These are phyloP conservation scores for Papiliotrema fonsecae DNA, from an alignment of 1,284 basidiomycete genomes.

Conservation along the genomic window DNA sequence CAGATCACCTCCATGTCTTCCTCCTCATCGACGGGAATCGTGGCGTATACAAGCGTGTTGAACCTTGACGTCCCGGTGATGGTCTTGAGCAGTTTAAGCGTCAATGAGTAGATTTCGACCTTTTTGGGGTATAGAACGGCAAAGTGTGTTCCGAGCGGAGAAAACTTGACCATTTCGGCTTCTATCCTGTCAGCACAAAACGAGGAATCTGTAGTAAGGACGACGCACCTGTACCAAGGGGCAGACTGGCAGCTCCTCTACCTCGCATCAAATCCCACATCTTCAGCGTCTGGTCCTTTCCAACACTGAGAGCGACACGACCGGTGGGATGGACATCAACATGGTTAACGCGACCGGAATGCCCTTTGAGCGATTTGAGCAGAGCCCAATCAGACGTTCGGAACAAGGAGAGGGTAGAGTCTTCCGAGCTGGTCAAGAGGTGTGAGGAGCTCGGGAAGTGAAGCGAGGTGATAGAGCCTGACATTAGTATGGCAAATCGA, in stretches of 20 bases:
- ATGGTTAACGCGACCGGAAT: constrained; percentile 85
- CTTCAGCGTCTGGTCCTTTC: constrained; percentile 79
- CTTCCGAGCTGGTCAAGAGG: constrained; percentile 82
- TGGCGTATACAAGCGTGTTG: constrained; percentile 71
- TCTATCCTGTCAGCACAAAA: constrained; percentile 52
- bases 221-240: constrained; percentile 70
- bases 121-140: constrained; percentile 69
- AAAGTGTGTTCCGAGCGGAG: constrained; percentile 66
- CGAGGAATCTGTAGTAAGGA: background rate
- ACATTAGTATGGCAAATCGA: background rate
- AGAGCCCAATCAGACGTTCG: constrained; percentile 89
- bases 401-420: constrained; percentile 84
- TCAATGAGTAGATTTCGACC: constrained; percentile 74
- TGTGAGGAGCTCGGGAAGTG: constrained; percentile 83
- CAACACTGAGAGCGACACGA: constrained; percentile 84
- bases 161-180: constrained; percentile 82
- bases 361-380: constrained; percentile 80
- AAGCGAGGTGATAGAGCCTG: constrained; percentile 86
- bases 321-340: constrained; percentile 89
- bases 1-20: constrained; percentile 57
- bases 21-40: constrained; percentile 48
- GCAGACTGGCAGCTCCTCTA: constrained; percentile 79
- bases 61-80: constrained; percentile 71
- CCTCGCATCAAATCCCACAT: constrained; percentile 99
- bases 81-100: constrained; percentile 65